Evolutionary conservation across 495 filamentous ascomycete species (phyloP).

Genomic region (Polyplosphaeria fusca): DNA sequence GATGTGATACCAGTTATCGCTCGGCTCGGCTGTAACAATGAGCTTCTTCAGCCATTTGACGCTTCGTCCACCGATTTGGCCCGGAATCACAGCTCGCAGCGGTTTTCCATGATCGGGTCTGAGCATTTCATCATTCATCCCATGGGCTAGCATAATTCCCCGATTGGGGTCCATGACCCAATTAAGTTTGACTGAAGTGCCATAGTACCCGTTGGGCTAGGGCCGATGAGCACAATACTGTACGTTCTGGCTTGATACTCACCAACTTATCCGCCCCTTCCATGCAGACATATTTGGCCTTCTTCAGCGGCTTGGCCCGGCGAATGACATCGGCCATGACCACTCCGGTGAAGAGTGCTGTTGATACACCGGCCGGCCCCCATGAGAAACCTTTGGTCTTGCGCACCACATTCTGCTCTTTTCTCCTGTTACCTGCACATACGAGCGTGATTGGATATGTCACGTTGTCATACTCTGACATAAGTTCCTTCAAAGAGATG

Average conservation of each 20-base stretch:
- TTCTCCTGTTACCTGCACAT: slow-evolving; percentile 89
- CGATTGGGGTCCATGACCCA: slow-evolving; percentile 84
- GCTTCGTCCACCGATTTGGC: slow-evolving; percentile 90
- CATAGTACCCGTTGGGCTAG: slow-evolving; percentile 85
- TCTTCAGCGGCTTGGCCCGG: slow-evolving; percentile 63
- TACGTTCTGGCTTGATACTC: slow-evolving; percentile 23
- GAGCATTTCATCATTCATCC: slow-evolving; percentile 87
- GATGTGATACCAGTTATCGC: slow-evolving; percentile 96
- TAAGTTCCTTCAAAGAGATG: slow-evolving; percentile 69
- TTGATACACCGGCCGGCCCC: slow-evolving; percentile 87
- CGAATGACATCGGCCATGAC: slow-evolving; percentile 69
- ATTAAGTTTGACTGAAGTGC: slow-evolving; percentile 81
- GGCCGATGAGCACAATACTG: slow-evolving; percentile 16
- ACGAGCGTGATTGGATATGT: slow-evolving; percentile 88
- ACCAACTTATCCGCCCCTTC: slow-evolving; percentile 84
- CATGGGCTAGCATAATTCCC: slow-evolving; percentile 86
- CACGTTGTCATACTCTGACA: slow-evolving; percentile 74
- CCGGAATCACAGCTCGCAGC: slow-evolving; percentile 79
- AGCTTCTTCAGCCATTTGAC: slow-evolving; percentile 93
- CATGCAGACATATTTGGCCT: slow-evolving; percentile 85
- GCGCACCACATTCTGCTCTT: slow-evolving; percentile 88
- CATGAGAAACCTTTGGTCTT: slow-evolving; percentile 97
- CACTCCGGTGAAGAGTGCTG: slow-evolving; percentile 85
- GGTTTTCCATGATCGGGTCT: slow-evolving; percentile 87
- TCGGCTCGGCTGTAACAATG: slow-evolving; percentile 72